Evolutionary conservation across 805 yeast species (phyloP).

Genomic region (Komagataella kurtzmanii): DNA sequence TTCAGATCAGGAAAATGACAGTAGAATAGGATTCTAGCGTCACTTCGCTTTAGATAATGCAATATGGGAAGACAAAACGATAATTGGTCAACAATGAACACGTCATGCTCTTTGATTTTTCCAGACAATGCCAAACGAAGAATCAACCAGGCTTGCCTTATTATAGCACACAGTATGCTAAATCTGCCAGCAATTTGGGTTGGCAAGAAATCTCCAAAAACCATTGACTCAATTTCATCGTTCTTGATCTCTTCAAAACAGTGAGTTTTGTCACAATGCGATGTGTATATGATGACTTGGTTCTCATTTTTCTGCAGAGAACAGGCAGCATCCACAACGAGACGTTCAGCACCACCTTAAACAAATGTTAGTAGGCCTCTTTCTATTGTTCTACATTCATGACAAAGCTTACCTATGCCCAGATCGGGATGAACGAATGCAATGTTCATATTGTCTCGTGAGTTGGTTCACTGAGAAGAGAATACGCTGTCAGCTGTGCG

Average conservation of each 20-base stretch:
- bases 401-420: conserved; percentile 52
- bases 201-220: conserved; percentile 79
- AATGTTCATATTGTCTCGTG: conserved; percentile 28
- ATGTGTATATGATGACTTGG: conserved; percentile 57
- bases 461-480: not conserved
- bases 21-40: conserved; percentile 59
- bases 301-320: conserved; percentile 55
- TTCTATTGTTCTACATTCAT: not conserved
- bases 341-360: conserved; percentile 79
- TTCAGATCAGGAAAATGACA: conserved; percentile 94
- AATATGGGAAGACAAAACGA: conserved; percentile 74
- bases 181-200: conserved; percentile 52
- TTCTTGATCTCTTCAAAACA: conserved; percentile 81
- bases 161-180: conserved; percentile 67
- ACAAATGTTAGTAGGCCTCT: not conserved
- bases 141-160: conserved; percentile 67
- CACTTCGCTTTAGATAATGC: conserved; percentile 23
- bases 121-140: conserved; percentile 30
- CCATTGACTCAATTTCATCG: conserved; percentile 46
- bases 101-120: conserved; percentile 41
- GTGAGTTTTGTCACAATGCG: conserved; percentile 79
- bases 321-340: conserved; percentile 92
- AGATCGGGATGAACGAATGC: conserved; percentile 93
- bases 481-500: not conserved
- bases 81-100: conserved; percentile 78